Evolutionary conservation across 2,329 filamentous ascomycete species (phyloP).

Genomic region (Aspergillus vadensis): DNA sequence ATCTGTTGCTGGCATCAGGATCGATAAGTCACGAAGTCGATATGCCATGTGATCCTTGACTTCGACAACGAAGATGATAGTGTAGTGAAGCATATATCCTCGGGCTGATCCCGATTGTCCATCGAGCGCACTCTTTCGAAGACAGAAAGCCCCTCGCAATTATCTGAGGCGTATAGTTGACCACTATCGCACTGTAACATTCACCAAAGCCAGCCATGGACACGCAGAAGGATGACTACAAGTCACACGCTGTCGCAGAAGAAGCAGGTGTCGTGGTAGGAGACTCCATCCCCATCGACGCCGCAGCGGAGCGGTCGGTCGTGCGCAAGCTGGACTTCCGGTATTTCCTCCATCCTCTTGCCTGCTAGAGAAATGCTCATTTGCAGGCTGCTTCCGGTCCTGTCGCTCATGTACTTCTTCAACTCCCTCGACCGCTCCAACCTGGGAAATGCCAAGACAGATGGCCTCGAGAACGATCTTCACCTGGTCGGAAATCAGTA

Average conservation of each 20-base stretch:
- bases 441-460: conserved; percentile 56
- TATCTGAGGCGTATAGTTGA: no score
- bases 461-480: conserved; percentile 50
- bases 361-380: not conserved
- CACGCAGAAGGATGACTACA: not conserved
- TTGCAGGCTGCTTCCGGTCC: conserved; percentile 7
- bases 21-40: no score
- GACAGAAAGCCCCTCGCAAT: no score
- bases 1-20: no score
- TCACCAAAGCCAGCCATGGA: not conserved
- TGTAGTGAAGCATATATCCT: no score
- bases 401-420: conserved; percentile 53
- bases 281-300: conserved; percentile 6
- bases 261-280: not conserved
- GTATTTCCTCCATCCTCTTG: not conserved
- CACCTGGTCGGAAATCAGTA: conserved; percentile 62
- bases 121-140: no score
- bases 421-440: conserved; percentile 56
- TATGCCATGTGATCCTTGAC: no score
- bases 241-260: conserved; percentile 11
- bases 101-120: no score
- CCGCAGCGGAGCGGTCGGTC: conserved; percentile 9
- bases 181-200: no score
- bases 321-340: conserved; percentile 17
- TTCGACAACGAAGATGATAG: no score